phyloP scores from a whole-genome alignment of 306 rosid species.

The Vigna mungo region DNA sequence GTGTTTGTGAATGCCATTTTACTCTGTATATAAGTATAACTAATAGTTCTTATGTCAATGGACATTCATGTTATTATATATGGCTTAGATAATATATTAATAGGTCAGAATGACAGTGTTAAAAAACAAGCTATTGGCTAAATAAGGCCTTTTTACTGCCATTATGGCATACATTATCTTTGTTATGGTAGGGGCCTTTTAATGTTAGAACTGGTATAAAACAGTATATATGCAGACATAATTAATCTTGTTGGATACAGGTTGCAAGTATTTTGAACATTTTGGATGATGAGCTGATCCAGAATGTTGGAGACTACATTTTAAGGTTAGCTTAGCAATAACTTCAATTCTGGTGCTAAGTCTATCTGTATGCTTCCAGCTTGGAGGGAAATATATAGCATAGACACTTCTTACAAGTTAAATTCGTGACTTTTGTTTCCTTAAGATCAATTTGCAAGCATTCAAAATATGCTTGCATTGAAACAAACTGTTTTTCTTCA shows the following conservation, averaged over 20 bases:
- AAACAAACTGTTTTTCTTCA: constrained; percentile 1
- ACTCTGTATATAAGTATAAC: constrained; percentile 36
- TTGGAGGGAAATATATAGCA: constrained; percentile 32
- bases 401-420: constrained; percentile 3
- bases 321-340: constrained; percentile 66
- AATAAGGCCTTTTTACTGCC: constrained; percentile 23
- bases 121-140: constrained; percentile 1
- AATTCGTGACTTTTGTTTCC: constrained; percentile 26
- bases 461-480: constrained; percentile 31
- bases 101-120: constrained; percentile 12
- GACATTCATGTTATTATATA: constrained; percentile 15
- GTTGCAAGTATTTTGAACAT: constrained; percentile 91
- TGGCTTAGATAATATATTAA: constrained; percentile 17
- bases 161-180: constrained; percentile 15
- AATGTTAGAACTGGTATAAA: constrained; percentile 16
- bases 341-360: constrained; percentile 35
- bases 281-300: constrained; percentile 78
- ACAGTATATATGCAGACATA: constrained; percentile 25
- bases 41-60: constrained; percentile 3
- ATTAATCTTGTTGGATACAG: constrained; percentile 54
- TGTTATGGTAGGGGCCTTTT: constrained; percentile 31
- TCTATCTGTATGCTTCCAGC: constrained; percentile 23
- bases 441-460: constrained; percentile 23
- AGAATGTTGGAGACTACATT: constrained; percentile 80
- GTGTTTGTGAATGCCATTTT: constrained; percentile 6